Conservation (phyloP, 2,329 filamentous ascomycete species). For the Aspergillus brunneoviolaceus region DNA sequence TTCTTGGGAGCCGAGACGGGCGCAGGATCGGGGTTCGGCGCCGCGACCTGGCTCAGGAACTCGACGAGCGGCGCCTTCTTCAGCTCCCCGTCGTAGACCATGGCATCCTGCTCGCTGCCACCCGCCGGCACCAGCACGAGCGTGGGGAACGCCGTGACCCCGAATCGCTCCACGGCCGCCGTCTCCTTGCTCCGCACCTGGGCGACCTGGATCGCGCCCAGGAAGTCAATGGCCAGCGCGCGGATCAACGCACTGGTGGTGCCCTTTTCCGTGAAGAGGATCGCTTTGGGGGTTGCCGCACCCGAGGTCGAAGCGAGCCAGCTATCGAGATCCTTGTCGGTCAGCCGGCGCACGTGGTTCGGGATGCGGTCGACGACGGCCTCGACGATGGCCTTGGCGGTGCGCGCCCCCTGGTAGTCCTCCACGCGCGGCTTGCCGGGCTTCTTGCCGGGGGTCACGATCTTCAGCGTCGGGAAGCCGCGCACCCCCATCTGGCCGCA, state of each 20-base stretch:
- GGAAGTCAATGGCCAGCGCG: conserved; percentile 85
- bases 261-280: conserved; percentile 92
- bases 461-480: conserved; percentile 95
- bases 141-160: conserved; percentile 73
- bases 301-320: conserved; percentile 67
- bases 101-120: conserved; percentile 56
- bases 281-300: conserved; percentile 68
- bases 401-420: conserved; percentile 83
- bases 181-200: conserved; percentile 83
- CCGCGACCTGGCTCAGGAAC: conserved; percentile 76
- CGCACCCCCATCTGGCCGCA: conserved; percentile 84
- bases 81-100: conserved; percentile 77
- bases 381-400: conserved; percentile 83
- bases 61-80: conserved; percentile 79
- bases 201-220: conserved; percentile 73
- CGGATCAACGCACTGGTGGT: conserved; percentile 79
- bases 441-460: conserved; percentile 82
- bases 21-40: conserved; percentile 76
- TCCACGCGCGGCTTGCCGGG: conserved; percentile 76
- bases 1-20: conserved; percentile 41
- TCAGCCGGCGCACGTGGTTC: conserved; percentile 81
- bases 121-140: conserved; percentile 76
- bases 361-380: conserved; percentile 83
- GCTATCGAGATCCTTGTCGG: conserved; percentile 72
- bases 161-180: conserved; percentile 69